Evolutionary conservation across 805 yeast species (phyloP), one percentile per base, ranked within the genome.

Genomic region (Vanderwaltozyma verrucispora): DNA sequence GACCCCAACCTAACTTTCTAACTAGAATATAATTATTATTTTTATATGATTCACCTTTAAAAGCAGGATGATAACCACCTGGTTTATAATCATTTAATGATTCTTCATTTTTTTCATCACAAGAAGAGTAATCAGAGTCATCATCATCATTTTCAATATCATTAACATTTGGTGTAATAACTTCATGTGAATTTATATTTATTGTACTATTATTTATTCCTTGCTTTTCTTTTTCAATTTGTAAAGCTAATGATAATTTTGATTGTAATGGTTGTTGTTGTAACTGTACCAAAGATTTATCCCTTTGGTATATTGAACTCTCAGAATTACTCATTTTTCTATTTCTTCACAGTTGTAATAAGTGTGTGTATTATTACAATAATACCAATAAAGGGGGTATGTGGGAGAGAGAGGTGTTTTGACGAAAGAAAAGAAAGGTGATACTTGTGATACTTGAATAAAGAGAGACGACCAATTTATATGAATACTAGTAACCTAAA

Each of bases 1-100:
- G 96, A 26, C 99, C 99, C 99, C 99, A 92, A 1, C 99, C 99
- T 4, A 92, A 67, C 56, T 92, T 92, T 43, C 97, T 74, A 23
- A 84, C 88, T 34, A 92, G 62, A 2, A 78, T 69, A 57, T 92
- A 92, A 41, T 83, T 74, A 15, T 76, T 75, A 39, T 81, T 68
- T 49, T 85, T 82, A 60, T 80, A 89, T 17, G 62, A 62, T 56
- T 94, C 98, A 5, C 97, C 97, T 35, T 86, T 76, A 46, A 63
- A 76, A 11, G 94, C 92, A 0, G 98, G 96, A 54, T 92, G 98
- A 58, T 92, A 92, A 0, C 99, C 99, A 18, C 97, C 97, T 9
- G 78, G 76, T 41, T 75, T 76, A 60, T 92, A 92, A 61, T 92
- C 98, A 40, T 75, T 76, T 32, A 71, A 64, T 42, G 83, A 82